Base-by-base conservation (phyloP, 2,329 filamentous ascomycete species). In the Knoxdaviesia capensis region DNA sequence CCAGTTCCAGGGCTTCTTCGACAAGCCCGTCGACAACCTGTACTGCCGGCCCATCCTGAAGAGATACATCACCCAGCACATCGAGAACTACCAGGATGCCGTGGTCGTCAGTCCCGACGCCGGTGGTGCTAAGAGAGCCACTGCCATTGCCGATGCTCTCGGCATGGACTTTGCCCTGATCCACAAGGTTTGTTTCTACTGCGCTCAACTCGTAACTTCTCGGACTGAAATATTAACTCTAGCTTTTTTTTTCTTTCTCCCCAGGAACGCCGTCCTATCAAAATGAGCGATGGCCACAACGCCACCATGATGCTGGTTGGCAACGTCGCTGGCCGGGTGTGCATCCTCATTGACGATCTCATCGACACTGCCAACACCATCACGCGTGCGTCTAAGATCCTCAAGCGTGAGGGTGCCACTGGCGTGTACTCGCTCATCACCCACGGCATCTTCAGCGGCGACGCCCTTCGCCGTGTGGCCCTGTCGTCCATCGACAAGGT, bases 1-100 rank as follows among this genome's bases (percentile, higher is more conserved):
- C 36, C 86, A 98, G 60, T 96, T 96, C 55, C 90, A 98, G 61
- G 90, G 90, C 42, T 98, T 94, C 68, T 96, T 98, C 56, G 88
- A 98, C 55, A 94, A 96, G 45, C 90, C 90, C 3, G 90, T 98
- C 44, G 90, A 98, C 63, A 98, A 98, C 58, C 69, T 98, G 11
- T 96, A 96, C 62, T 88, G 79, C 44, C 77, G 82, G 51, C 78
- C 81, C 40, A 63, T 87, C 41, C 65, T 80, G 42, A 74, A 78
- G 55, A 69, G 70, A 47, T 80, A 79, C 54, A 79, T 80, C 51
- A 78, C 86, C 56, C 77, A 81, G 54, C 75, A 85, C 52, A 90
- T 94, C 46, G 79, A 83, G 40, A 79, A 87, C 54, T 87, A 78
- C 60, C 80, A 78, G 58, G 74, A 88, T 44, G 82, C 84, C 34